These are phyloP conservation scores for Colletotrichum sp. DNA, from an alignment of 2,329 filamentous ascomycete genomes.

Conservation along the genomic window DNA sequence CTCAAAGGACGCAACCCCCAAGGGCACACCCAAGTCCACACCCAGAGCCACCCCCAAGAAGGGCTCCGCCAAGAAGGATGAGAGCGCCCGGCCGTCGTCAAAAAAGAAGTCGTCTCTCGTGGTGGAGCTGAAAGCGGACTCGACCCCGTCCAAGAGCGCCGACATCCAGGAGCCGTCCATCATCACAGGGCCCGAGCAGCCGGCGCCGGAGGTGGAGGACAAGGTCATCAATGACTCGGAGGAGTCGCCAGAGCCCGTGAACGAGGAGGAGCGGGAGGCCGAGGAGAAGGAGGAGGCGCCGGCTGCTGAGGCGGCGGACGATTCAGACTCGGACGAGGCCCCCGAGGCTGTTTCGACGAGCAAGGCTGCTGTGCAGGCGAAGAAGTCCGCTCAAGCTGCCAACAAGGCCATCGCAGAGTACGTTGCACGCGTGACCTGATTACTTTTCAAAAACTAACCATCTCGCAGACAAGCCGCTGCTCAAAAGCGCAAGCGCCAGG, in stretches of 20 bases:
- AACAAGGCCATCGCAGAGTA: constrained; percentile 58
- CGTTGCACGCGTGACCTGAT: constrained; percentile 22
- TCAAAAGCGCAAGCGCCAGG: constrained; percentile 60
- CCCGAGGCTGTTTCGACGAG: constrained; percentile 64
- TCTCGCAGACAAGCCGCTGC: constrained; percentile 52
- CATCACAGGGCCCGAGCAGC: constrained; percentile 19
- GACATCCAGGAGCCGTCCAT: background rate
- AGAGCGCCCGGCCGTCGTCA: constrained; percentile 1
- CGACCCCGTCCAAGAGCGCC: background rate
- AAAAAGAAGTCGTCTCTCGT: constrained; percentile 11
- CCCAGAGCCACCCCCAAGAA: background rate
- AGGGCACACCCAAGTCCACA: background rate
- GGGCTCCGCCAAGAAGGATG: constrained; percentile 1
- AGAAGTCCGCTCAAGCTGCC: constrained; percentile 50
- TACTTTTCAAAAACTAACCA: background rate
- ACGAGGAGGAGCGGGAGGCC: background rate
- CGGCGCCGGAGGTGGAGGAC: constrained; percentile 16
- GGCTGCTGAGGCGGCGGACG: constrained; percentile 43
- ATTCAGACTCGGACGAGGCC: constrained; percentile 58
- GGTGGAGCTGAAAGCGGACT: constrained; percentile 10
- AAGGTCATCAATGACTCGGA: constrained; percentile 20
- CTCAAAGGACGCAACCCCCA: constrained; percentile 31
- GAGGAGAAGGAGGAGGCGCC: constrained; percentile 26
- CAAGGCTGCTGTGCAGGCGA: constrained; percentile 50
- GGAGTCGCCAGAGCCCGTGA: background rate